These are phyloP conservation scores for Eimeria tenella DNA, from an alignment of 169 alveolate species.

Conservation along the genomic window DNA sequence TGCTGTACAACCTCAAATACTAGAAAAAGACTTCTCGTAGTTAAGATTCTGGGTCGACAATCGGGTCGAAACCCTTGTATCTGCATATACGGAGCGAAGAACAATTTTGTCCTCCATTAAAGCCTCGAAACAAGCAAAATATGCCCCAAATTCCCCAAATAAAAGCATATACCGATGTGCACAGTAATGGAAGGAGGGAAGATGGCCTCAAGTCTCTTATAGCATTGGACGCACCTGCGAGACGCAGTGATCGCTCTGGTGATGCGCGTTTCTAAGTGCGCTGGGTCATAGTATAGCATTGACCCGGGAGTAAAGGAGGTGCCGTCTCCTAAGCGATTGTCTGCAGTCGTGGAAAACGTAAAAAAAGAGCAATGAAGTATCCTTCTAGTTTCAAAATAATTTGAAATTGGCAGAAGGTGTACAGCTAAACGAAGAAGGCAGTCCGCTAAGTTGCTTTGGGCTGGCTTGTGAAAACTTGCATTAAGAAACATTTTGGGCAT, in stretches of 20 bases:
- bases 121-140: too few species aligned
- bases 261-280: background rate
- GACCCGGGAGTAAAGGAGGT: conserved; percentile 11
- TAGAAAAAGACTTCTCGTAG: background rate
- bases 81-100: background rate
- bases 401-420: background rate
- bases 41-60: background rate
- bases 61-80: conserved; percentile 22
- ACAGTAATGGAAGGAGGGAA: background rate
- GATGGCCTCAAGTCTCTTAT: background rate
- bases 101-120: background rate
- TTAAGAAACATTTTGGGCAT: too few species aligned
- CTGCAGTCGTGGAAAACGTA: background rate
- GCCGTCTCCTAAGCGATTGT: conserved; percentile 21
- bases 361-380: background rate
- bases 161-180: background rate
- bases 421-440: background rate
- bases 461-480: too few species aligned
- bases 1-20: too few species aligned
- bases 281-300: background rate
- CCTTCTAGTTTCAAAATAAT: background rate
- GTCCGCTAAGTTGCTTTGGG: too few species aligned
- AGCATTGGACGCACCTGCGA: background rate
- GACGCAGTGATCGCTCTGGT: background rate
- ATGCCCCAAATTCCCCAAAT: background rate